phyloP scores from a whole-genome alignment of 1,139 yeast genomes.

The Eremothecium cymbalariae region DNA sequence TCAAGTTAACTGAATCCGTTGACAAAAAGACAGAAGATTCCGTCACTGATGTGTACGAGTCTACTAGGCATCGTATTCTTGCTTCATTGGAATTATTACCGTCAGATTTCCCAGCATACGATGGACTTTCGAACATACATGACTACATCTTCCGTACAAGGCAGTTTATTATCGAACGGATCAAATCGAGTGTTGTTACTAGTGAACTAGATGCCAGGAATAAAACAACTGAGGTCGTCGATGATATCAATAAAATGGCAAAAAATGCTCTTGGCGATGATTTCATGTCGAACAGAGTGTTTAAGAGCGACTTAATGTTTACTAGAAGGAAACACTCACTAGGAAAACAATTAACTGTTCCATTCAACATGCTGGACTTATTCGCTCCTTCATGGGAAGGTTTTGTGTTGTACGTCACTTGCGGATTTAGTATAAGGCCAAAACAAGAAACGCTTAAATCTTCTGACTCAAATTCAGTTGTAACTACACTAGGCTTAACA shows the following conservation, averaged over 20 bases:
- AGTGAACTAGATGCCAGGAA: slow-evolving; percentile 65
- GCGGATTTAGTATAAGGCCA: slow-evolving; percentile 18
- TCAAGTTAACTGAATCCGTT: slow-evolving; percentile 49
- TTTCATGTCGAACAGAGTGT: slow-evolving; percentile 53
- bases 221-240: slow-evolving; percentile 52
- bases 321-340: slow-evolving; percentile 60
- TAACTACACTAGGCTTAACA: slow-evolving; percentile 18
- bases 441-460: slow-evolving; percentile 5
- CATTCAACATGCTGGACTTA: slow-evolving; percentile 59
- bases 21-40: slow-evolving; percentile 56
- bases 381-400: slow-evolving; percentile 67
- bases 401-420: slow-evolving; percentile 33
- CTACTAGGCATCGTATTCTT: slow-evolving; percentile 48
- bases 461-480: slow-evolving; percentile 6
- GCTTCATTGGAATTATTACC: slow-evolving; percentile 55
- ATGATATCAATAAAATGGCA: slow-evolving; percentile 58
- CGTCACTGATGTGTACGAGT: slow-evolving; percentile 51
- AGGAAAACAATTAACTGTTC: slow-evolving; percentile 50
- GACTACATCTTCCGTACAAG: slow-evolving; percentile 69
- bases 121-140: slow-evolving; percentile 57
- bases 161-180: slow-evolving; percentile 52
- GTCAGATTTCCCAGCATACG: slow-evolving; percentile 47
- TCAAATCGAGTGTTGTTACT: slow-evolving; percentile 52
- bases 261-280: slow-evolving; percentile 50
- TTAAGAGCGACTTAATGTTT: slow-evolving; percentile 78